phyloP scores from a whole-genome alignment of 169 alveolate genomes.

The Amoebophrya sp. region DNA sequence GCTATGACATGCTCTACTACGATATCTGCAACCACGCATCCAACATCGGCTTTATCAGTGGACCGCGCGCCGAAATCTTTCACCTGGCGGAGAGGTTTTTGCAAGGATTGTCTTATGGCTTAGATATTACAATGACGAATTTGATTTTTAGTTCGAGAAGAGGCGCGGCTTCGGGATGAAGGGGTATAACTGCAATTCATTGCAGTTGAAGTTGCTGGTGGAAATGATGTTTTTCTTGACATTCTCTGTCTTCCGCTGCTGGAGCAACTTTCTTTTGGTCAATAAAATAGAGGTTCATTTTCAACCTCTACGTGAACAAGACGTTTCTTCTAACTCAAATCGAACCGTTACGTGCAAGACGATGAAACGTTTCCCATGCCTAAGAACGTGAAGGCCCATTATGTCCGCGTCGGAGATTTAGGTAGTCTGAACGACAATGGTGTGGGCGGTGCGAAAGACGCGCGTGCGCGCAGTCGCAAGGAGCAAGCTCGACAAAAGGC shows the following conservation, averaged over 20 bases:
- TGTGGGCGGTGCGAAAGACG: neutral
- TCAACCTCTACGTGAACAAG: too few relatives aligned
- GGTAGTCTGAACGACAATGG: neutral
- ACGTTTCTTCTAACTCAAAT: too few relatives aligned
- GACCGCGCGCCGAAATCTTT: neutral
- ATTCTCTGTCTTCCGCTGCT: too few relatives aligned
- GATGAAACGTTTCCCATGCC: neutral
- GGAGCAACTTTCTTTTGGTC: too few relatives aligned
- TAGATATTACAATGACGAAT: too few relatives aligned
- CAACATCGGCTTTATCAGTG: neutral
- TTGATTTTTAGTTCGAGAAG: too few relatives aligned
- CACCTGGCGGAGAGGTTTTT: neutral
- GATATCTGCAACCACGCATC: neutral
- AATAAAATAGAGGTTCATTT: too few relatives aligned
- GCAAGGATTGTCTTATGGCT: neutral
- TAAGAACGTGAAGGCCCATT: neutral
- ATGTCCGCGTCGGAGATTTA: neutral
- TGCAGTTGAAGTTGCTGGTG: too few relatives aligned
- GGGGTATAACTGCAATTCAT: too few relatives aligned
- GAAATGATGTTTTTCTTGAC: too few relatives aligned
- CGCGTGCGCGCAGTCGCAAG: neutral
- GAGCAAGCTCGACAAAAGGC: neutral
- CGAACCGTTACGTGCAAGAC: neutral
- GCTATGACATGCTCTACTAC: conserved; percentile 19
- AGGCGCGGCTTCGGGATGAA: too few relatives aligned